These are phyloP conservation scores for Fusarium beomiforme DNA, from an alignment of 2,329 filamentous ascomycete genomes.

Conservation along the genomic window DNA sequence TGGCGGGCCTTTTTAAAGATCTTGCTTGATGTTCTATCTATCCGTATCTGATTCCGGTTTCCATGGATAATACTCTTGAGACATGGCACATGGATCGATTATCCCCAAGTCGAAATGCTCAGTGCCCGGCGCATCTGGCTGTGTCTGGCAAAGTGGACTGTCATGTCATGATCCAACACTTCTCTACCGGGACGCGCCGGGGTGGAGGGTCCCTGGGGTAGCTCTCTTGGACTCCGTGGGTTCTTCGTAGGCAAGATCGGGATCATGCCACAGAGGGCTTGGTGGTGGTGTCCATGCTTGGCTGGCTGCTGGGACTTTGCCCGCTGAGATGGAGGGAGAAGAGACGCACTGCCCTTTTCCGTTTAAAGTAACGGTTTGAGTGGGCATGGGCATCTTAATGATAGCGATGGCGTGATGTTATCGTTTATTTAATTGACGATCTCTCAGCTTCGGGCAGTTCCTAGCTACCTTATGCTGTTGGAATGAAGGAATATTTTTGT, in stretches of 20 bases:
- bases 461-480: neutral
- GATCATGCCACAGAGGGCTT: slow-evolving; percentile 42
- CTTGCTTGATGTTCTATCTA: slow-evolving; percentile 11
- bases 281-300: slow-evolving; percentile 21
- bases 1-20: slow-evolving; percentile 40
- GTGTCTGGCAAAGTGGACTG: slow-evolving; percentile 42
- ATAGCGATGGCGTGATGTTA: slow-evolving; percentile 26
- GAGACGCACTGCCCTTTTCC: slow-evolving; percentile 17
- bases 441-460: slow-evolving; percentile 8
- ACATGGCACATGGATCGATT: slow-evolving; percentile 30
- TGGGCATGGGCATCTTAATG: neutral
- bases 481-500: neutral
- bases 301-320: neutral
- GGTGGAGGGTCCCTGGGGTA: slow-evolving; percentile 22
- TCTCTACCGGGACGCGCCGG: slow-evolving; percentile 42
- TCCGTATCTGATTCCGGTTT: neutral
- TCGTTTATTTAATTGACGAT: slow-evolving; percentile 8
- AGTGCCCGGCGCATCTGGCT: slow-evolving; percentile 22
- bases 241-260: slow-evolving; percentile 28
- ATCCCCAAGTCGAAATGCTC: slow-evolving; percentile 4
- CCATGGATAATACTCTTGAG: neutral
- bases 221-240: slow-evolving; percentile 22
- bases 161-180: slow-evolving; percentile 37
- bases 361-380: slow-evolving; percentile 5
- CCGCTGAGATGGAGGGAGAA: slow-evolving; percentile 17